Evolutionary conservation across 129 eudicot genomes (phyloP).

Genomic region (Tagetes erecta): DNA sequence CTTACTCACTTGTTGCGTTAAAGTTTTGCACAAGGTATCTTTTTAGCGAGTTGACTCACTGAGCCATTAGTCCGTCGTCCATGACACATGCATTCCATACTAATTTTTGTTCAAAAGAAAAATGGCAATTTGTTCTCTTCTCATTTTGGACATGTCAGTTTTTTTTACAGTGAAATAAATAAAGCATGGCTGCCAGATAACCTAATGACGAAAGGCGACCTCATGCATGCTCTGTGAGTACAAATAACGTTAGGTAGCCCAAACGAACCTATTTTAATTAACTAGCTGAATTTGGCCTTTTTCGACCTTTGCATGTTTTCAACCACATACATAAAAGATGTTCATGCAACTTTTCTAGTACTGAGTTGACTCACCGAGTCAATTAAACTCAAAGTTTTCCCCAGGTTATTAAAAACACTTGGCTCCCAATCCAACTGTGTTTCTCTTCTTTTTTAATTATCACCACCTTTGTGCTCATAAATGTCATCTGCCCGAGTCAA

Average conservation of each 20-base stretch:
- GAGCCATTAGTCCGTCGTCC: neutral
- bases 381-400: neutral
- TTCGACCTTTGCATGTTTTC: neutral
- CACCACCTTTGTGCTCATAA: neutral
- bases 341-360: neutral
- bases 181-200: no score
- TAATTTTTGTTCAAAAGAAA: neutral
- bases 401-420: neutral
- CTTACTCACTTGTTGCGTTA: neutral
- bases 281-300: neutral
- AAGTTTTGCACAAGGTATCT: neutral
- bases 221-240: no score
- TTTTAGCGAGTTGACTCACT: slow-evolving; percentile 13
- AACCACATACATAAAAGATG: neutral
- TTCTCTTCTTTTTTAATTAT: neutral
- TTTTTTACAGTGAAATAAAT: no score
- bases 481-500: neutral
- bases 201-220: no score
- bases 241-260: no score
- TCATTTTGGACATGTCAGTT: neutral
- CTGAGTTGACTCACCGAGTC: neutral
- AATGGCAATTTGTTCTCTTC: neutral
- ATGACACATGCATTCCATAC: neutral
- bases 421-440: slow-evolving; percentile 14
- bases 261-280: no score